Percentiles rank a stretch among this genome's conserved stretches.
Evolutionary conservation across 2,329 filamentous ascomycete species (phyloP).

Genomic region (Rosellinia necatrix): DNA sequence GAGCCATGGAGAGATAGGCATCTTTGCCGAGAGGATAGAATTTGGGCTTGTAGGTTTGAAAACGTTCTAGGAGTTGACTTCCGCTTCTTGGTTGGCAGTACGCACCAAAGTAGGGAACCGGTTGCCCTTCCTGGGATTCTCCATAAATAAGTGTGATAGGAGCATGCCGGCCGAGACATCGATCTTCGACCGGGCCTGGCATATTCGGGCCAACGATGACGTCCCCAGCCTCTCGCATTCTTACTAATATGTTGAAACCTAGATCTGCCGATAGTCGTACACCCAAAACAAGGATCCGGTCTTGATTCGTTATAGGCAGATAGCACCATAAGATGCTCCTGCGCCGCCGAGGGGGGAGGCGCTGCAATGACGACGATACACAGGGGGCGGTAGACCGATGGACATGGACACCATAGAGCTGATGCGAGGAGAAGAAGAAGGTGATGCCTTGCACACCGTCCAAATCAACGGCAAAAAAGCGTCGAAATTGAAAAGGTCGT

Average conservation of each 20-base stretch:
- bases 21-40: conserved; percentile 8
- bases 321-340: conserved; percentile 15
- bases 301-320: conserved; percentile 11
- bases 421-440: conserved; percentile 16
- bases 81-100: conserved; percentile 1
- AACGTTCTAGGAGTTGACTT: background rate
- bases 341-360: background rate
- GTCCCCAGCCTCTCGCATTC: conserved; percentile 7
- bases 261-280: background rate
- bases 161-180: conserved; percentile 12
- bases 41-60: background rate
- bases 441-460: conserved; percentile 12
- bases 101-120: conserved; percentile 10
- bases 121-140: conserved; percentile 5
- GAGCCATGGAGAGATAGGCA: conserved; percentile 6
- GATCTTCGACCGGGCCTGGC: conserved; percentile 2
- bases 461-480: conserved; percentile 16
- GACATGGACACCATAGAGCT: conserved; percentile 11
- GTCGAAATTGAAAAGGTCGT: background rate
- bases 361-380: conserved; percentile 3
- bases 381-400: conserved; percentile 6
- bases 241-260: conserved; percentile 12
- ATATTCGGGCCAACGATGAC: conserved; percentile 5
- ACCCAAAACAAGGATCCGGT: conserved; percentile 11
- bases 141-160: conserved; percentile 12